Percentiles rank a stretch among this genome's conserved stretches.
phyloP scores from a whole-genome alignment of 208 protist species.

The Trypanosoma rangeli region DNA sequence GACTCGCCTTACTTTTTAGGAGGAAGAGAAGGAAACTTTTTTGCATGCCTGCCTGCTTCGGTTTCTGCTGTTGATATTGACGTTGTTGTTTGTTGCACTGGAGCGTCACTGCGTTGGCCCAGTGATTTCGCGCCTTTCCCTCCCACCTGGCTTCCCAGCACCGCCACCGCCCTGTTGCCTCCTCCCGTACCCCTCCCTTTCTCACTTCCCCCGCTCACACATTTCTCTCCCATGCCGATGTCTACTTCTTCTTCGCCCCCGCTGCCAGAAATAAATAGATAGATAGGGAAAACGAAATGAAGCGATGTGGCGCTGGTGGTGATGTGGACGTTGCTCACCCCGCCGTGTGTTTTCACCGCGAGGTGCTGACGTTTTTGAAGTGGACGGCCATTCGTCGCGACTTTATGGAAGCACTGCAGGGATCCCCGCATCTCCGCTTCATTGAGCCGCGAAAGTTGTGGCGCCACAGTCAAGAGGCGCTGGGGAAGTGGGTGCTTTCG shows the following conservation, averaged over 20 bases:
- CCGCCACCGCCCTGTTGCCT: too few relatives aligned
- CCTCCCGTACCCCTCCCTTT: too few relatives aligned
- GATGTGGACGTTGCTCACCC: constrained; percentile 53
- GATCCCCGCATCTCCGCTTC: constrained; percentile 34
- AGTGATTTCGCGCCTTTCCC: too few relatives aligned
- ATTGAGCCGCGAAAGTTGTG: constrained; percentile 80
- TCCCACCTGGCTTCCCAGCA: too few relatives aligned
- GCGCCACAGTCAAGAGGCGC: constrained; percentile 82
- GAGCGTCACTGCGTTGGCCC: too few relatives aligned
- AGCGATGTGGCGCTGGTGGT: constrained; percentile 37
- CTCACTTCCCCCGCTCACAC: neutral
- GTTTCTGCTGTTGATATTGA: too few relatives aligned
- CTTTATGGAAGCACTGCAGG: constrained; percentile 62
- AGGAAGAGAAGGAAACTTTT: too few relatives aligned
- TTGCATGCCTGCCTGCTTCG: too few relatives aligned
- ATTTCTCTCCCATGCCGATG: too few relatives aligned
- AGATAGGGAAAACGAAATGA: constrained; percentile 35
- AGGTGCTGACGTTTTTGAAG: constrained; percentile 70
- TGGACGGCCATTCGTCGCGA: constrained; percentile 67
- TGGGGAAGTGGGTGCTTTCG: constrained; percentile 88
- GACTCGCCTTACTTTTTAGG: neutral
- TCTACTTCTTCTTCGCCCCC: neutral
- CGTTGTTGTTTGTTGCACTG: too few relatives aligned
- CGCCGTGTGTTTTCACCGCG: constrained; percentile 70
- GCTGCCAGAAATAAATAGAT: neutral